These are phyloP conservation scores for Hypoxylon sp. DNA, from an alignment of 2,329 filamentous ascomycete genomes.

Conservation along the genomic window DNA sequence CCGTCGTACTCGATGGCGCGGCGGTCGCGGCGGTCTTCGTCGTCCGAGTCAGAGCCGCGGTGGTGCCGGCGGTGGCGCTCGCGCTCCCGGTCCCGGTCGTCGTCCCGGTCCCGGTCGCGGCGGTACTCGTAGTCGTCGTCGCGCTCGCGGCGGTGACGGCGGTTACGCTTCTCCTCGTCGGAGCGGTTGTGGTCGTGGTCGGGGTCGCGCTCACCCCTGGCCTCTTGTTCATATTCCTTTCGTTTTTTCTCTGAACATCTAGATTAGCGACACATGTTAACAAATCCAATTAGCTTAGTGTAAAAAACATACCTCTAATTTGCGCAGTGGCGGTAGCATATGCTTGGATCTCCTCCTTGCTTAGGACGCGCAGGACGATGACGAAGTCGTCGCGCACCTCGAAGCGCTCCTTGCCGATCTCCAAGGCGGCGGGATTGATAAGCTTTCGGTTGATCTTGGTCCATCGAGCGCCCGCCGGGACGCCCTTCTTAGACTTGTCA, in stretches of 20 bases:
- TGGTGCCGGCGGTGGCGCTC: constrained; percentile 42
- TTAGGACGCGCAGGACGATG: constrained; percentile 87
- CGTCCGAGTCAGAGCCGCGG: constrained; percentile 34
- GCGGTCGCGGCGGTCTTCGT: constrained; percentile 35
- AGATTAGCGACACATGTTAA: constrained; percentile 42
- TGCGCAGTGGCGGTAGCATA: constrained; percentile 83
- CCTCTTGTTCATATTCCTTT: constrained; percentile 51
- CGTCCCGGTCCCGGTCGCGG: constrained; percentile 35
- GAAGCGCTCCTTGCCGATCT: constrained; percentile 86
- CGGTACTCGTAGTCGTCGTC: constrained; percentile 44
- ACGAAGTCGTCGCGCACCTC: constrained; percentile 94
- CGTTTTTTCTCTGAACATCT: constrained; percentile 49
- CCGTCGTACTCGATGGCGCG: constrained; percentile 42
- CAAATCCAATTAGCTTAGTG: background rate
- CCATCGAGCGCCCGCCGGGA: constrained; percentile 83
- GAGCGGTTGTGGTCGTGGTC: constrained; percentile 42
- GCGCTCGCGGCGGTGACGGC: constrained; percentile 42
- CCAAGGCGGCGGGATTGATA: constrained; percentile 88
- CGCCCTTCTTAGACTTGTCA: constrained; percentile 75
- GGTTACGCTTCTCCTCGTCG: constrained; percentile 44
- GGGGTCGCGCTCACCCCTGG: constrained; percentile 32
- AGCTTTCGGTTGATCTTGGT: constrained; percentile 89
- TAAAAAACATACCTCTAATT: constrained; percentile 76
- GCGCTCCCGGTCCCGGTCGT: constrained; percentile 39
- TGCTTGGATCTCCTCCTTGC: constrained; percentile 86